Percentiles rank a stretch among this genome's conserved stretches.
Conservation (phyloP, 73 alveolate genomes). For the Symbiodinium natans region DNA sequence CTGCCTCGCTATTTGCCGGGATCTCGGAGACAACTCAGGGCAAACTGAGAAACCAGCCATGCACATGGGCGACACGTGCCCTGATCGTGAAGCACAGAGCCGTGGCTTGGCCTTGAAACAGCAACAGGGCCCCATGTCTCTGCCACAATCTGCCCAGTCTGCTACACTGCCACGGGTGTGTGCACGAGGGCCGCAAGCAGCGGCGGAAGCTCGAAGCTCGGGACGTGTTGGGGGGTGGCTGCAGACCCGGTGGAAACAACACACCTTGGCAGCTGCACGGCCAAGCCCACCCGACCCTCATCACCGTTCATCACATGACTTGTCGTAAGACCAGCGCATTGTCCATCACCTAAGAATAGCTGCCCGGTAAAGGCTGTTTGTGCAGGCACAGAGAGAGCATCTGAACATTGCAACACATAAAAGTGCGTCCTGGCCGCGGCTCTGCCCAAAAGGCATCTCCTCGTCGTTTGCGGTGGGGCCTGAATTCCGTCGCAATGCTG, state of each 20-base stretch:
- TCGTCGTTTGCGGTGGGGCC: conserved; percentile 18
- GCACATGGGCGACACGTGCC: conserved; percentile 84
- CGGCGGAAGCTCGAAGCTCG: too few species aligned
- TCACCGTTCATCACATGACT: not conserved
- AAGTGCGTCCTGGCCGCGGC: not conserved
- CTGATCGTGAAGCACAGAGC: conserved; percentile 66
- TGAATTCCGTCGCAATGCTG: not conserved
- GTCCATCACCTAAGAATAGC: conserved; percentile 28
- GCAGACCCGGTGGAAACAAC: conserved; percentile 74
- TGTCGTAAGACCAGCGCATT: not conserved
- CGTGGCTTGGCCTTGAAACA: conserved; percentile 58
- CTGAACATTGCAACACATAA: not conserved
- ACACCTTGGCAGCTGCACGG: conserved; percentile 4
- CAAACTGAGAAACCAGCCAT: not conserved
- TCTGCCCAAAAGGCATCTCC: conserved; percentile 65
- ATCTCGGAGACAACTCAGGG: not conserved
- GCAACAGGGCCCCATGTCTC: too few species aligned
- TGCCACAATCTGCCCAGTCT: too few species aligned
- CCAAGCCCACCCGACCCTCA: not conserved
- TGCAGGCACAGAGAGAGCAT: not conserved
- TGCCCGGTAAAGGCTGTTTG: too few species aligned
- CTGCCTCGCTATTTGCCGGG: too few species aligned
- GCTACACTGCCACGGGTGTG: too few species aligned
- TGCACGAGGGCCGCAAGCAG: too few species aligned
- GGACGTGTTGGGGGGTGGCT: conserved; percentile 78